phyloP scores from a whole-genome alignment of 331 rosid species.

The Phaseolus coccineus region DNA sequence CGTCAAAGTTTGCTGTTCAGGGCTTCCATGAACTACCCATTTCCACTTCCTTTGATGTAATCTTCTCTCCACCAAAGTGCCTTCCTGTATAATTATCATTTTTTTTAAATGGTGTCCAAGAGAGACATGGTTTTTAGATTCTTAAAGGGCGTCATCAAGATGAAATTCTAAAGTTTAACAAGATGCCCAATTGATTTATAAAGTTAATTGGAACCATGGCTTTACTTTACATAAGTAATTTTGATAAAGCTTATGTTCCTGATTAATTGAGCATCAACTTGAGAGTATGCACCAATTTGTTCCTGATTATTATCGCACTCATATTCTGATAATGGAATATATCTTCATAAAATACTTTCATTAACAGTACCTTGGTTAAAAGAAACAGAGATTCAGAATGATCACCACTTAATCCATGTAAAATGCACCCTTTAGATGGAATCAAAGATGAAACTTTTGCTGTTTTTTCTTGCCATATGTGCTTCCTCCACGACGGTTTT shows the following conservation, averaged over 20 bases:
- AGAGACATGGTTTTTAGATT: constrained; percentile 4
- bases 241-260: neutral
- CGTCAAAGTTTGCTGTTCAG: constrained; percentile 71
- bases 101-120: constrained; percentile 7
- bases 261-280: neutral
- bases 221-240: constrained; percentile 20
- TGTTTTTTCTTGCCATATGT: constrained; percentile 72
- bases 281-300: neutral
- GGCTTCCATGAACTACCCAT: constrained; percentile 88
- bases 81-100: constrained; percentile 57
- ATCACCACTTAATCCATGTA: constrained; percentile 68
- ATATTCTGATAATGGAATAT: neutral
- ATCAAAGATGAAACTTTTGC: constrained; percentile 56
- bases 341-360: neutral
- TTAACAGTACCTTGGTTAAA: constrained; percentile 71
- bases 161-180: constrained; percentile 18
- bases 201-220: constrained; percentile 11
- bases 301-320: neutral
- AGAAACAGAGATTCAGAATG: constrained; percentile 86
- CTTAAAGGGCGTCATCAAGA: neutral
- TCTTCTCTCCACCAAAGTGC: constrained; percentile 84
- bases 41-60: constrained; percentile 93
- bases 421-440: constrained; percentile 63
- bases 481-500: constrained; percentile 92
- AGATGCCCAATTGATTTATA: neutral